Evolutionary conservation across 805 yeast species (phyloP).

Genomic region (Ogataea sp.): DNA sequence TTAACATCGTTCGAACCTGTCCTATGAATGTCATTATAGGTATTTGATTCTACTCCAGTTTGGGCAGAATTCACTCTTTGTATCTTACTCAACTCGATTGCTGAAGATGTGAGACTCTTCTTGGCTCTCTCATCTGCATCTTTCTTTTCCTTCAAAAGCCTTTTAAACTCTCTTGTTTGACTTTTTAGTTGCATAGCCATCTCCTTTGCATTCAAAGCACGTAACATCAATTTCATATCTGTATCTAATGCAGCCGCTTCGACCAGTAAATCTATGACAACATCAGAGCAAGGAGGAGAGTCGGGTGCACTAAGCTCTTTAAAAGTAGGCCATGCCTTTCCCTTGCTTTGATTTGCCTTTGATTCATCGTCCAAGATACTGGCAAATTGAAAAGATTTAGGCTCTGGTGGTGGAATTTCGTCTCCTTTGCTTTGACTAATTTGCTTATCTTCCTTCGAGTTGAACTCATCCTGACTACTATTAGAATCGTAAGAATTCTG

Average conservation of each 20-base stretch:
- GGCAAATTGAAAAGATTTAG: not conserved
- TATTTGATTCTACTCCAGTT: not conserved
- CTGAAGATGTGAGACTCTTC: not conserved
- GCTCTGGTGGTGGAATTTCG: not conserved
- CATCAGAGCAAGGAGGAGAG: slow-evolving; percentile 47
- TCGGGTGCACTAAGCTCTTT: slow-evolving; percentile 50
- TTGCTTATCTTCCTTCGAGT: not conserved
- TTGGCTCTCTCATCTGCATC: not conserved
- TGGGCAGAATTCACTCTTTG: not conserved
- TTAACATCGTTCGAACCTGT: not conserved
- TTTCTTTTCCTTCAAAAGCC: slow-evolving; percentile 1
- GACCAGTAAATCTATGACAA: slow-evolving; percentile 48
- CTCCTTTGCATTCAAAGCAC: slow-evolving; percentile 46
- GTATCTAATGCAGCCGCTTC: slow-evolving; percentile 55
- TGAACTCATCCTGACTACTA: slow-evolving; percentile 1
- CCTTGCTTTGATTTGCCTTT: not conserved
- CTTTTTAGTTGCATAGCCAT: slow-evolving; percentile 33
- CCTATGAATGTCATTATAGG: not conserved
- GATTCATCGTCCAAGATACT: not conserved
- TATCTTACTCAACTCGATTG: not conserved
- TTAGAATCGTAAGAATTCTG: slow-evolving; percentile 2
- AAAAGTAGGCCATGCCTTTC: slow-evolving; percentile 36
- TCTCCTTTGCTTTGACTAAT: not conserved
- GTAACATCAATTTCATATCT: slow-evolving; percentile 55
- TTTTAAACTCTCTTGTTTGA: slow-evolving; percentile 17